These are phyloP conservation scores for Talaromyces wortmannii DNA, from an alignment of 495 filamentous ascomycete genomes.

Conservation along the genomic window DNA sequence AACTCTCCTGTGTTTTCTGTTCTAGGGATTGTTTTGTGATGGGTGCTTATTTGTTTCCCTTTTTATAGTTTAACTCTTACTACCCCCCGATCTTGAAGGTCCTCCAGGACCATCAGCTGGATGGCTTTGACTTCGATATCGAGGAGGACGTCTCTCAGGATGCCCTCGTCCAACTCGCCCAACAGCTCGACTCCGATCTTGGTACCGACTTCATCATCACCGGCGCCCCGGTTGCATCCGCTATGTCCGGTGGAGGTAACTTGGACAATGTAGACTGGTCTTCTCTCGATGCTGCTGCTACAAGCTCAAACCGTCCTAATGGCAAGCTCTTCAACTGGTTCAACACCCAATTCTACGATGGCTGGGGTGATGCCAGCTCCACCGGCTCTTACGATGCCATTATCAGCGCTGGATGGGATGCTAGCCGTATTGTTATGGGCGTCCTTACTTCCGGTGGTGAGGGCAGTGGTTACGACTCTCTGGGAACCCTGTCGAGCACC, in stretches of 20 bases:
- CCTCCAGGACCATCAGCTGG: slow-evolving; percentile 37
- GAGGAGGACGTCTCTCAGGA: slow-evolving; percentile 55
- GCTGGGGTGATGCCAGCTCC: slow-evolving; percentile 48
- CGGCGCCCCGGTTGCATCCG: slow-evolving; percentile 56
- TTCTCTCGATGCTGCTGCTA: neutral
- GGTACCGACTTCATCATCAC: slow-evolving; percentile 56
- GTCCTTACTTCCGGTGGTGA: slow-evolving; percentile 52
- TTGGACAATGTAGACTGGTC: slow-evolving; percentile 4
- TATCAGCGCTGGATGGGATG: slow-evolving; percentile 41
- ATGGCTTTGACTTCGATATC: slow-evolving; percentile 65
- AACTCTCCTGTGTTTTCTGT: no score
- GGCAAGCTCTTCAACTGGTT: slow-evolving; percentile 49
- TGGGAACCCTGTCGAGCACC: slow-evolving; percentile 16
- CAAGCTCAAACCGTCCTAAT: neutral
- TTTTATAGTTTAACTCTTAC: slow-evolving; percentile 42
- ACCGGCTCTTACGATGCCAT: slow-evolving; percentile 43
- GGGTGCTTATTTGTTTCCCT: slow-evolving; percentile 3
- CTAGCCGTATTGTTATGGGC: slow-evolving; percentile 53
- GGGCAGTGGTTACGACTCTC: slow-evolving; percentile 32
- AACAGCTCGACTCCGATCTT: slow-evolving; percentile 55
- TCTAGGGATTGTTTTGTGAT: neutral
- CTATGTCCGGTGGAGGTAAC: neutral
- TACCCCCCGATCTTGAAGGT: slow-evolving; percentile 49
- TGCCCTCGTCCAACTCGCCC: slow-evolving; percentile 51
- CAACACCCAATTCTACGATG: slow-evolving; percentile 66